A percentile compares a stretch with the other conserved stretches of the same genome.
These are phyloP conservation scores for Cercospora beticola DNA, from an alignment of 2,329 filamentous ascomycete genomes.

Conservation along the genomic window DNA sequence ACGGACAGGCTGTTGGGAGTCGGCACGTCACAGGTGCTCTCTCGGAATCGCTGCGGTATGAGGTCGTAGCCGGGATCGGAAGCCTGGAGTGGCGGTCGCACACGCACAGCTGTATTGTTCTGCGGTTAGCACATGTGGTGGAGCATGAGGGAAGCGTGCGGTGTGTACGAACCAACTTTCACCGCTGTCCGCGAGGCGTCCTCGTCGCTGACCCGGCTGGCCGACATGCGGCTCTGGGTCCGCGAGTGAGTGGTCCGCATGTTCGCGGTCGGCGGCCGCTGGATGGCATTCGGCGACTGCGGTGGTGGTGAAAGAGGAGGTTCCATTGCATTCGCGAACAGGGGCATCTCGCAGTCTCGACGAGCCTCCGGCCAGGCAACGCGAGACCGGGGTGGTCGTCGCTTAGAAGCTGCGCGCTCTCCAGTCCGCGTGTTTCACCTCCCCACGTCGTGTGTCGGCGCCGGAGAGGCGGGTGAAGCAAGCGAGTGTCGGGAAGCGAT, in stretches of 20 bases:
- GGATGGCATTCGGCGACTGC: slow-evolving; percentile 5
- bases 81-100: slow-evolving; percentile 80
- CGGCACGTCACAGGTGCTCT: slow-evolving; percentile 85
- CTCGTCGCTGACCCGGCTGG: slow-evolving; percentile 26
- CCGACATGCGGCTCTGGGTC: slow-evolving; percentile 23
- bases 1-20: slow-evolving; percentile 82
- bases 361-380: slow-evolving; percentile 1
- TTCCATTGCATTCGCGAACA: slow-evolving; percentile 7
- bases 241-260: slow-evolving; percentile 15
- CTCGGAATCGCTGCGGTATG: slow-evolving; percentile 92
- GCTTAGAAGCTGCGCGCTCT: background rate
- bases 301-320: slow-evolving; percentile 7
- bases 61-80: slow-evolving; percentile 90
- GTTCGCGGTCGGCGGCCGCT: slow-evolving; percentile 1
- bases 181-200: slow-evolving; percentile 25
- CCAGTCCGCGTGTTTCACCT: slow-evolving; percentile 12
- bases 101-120: slow-evolving; percentile 70
- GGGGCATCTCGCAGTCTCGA: slow-evolving; percentile 7
- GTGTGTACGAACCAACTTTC: slow-evolving; percentile 26
- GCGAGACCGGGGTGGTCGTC: slow-evolving; percentile 10
- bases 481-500: slow-evolving; percentile 1
- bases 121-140: slow-evolving; percentile 16
- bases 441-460: background rate
- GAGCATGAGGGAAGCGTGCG: background rate
- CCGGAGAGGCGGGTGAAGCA: background rate